phyloP scores from a whole-genome alignment of 192 early-diverging fungal species.

The Pilaira anomala region DNA sequence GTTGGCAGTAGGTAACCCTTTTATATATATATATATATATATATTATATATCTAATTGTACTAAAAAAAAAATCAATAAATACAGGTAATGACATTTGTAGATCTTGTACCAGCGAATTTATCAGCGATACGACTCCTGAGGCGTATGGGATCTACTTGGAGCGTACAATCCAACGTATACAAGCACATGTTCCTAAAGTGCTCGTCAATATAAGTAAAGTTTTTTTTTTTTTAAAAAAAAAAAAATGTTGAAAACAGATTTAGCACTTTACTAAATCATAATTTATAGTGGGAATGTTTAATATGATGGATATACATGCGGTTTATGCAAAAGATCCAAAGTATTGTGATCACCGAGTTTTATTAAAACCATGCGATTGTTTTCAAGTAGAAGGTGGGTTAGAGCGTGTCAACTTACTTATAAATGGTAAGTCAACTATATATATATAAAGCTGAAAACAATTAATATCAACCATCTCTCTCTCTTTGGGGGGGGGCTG shows the following conservation, averaged over 20 bases:
- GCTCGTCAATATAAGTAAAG: conserved; percentile 40
- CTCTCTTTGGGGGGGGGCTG: no score
- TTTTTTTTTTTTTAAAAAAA: conserved; percentile 16
- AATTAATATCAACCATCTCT: no score
- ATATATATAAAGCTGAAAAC: no score
- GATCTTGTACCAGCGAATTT: conserved; percentile 37
- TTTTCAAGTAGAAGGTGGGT: no score
- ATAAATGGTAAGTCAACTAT: no score
- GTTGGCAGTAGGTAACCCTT: conserved; percentile 15
- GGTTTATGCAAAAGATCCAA: neutral
- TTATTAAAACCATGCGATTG: no score
- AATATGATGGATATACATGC: no score
- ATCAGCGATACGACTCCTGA: conserved; percentile 3
- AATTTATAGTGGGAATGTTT: no score
- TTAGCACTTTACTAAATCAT: no score
- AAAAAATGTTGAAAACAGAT: no score
- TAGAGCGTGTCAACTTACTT: no score
- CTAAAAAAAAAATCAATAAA: conserved; percentile 39
- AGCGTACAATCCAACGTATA: conserved; percentile 21
- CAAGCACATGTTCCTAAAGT: conserved; percentile 35
- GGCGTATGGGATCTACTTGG: conserved; percentile 31
- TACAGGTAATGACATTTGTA: conserved; percentile 48
- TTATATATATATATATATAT: neutral
- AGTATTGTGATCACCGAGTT: neutral
- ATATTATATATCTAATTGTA: conserved; percentile 30